Base-by-base conservation (phyloP, 306 rosid genomes). In the Albizia julibrissin region DNA sequence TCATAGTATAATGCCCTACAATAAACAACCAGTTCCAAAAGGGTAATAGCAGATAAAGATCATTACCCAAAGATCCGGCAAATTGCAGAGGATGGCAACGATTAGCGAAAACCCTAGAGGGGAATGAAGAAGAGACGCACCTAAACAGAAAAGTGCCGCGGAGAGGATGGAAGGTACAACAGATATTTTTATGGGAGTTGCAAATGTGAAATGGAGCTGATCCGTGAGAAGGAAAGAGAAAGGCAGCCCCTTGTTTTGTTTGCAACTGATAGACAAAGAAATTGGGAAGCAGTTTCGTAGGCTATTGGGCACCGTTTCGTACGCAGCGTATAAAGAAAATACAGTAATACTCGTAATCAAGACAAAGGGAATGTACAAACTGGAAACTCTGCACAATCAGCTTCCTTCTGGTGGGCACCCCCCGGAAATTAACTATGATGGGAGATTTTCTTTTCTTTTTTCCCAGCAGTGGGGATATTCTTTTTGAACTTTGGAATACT, bases 241-340 rank as follows among this genome's bases (percentile, higher is more conserved):
- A 70, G 39, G 44, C 0, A 14, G 75, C 56, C 29, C 75, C 7
- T 44, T 71, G 75, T 43, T 71, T 37, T 37, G 40, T 6, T 37
- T 37, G 40, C 8, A 37, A 37, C 7, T 34, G 6, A 34, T 34
- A 5, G 39, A 34, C 5, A 4, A 69, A 47, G 72, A 69, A 39
- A 69, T 21, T 4, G 50, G 2, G 31, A 9, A n/a, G 15, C 74
- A 29, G 50, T 19, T 69, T 69, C 74, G 10, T 69, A 69, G 40
- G 50, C 19, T 13, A n/a, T 69, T 0, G 14, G 74, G 19, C 50
- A 39, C 49, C 74, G 74, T n/a, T 9, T 15, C 11, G 31, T 10
- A 39, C 73, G 49, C 74, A 69, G 74, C 50, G 74, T 21, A 69
- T 69, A 3, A 39, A 69, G 50, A 69, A 33, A 66, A 4, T 42